These are phyloP conservation scores for Trichoderma virens DNA, from an alignment of 495 filamentous ascomycete genomes.

Conservation along the genomic window DNA sequence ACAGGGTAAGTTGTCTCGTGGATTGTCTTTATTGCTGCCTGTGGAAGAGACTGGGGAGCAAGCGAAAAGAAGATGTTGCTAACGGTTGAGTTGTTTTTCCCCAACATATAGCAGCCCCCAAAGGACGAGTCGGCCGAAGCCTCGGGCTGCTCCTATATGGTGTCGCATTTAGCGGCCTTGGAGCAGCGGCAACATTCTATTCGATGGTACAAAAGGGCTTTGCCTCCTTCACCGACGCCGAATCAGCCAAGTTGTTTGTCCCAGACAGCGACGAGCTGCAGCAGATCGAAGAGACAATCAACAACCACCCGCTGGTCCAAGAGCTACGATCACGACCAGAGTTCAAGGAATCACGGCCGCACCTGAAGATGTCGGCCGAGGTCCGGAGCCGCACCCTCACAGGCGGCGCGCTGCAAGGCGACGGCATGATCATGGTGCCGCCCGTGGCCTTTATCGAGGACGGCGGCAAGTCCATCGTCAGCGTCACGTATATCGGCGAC, in stretches of 20 bases:
- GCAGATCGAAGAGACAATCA: conserved; percentile 64
- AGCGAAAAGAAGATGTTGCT: background rate
- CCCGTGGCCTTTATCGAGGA: conserved; percentile 68
- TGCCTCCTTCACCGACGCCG: conserved; percentile 45
- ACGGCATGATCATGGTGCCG: conserved; percentile 71
- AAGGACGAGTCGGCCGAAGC: background rate
- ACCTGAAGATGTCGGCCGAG: conserved; percentile 68
- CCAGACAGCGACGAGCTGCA: conserved; percentile 53
- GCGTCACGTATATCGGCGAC: conserved; percentile 70
- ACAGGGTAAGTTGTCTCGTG: background rate
- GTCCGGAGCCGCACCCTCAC: conserved; percentile 71
- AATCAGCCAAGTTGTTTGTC: conserved; percentile 59
- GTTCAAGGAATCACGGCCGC: conserved; percentile 72
- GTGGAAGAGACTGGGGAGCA: background rate
- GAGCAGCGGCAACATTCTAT: conserved; percentile 16
- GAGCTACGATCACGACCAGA: conserved; percentile 58
- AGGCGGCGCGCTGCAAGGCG: conserved; percentile 68
- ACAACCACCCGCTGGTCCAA: conserved; percentile 61
- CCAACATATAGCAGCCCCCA: background rate
- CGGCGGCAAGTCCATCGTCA: conserved; percentile 62
- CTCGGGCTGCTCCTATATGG: conserved; percentile 23
- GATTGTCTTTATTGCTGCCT: background rate
- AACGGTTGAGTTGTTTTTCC: background rate
- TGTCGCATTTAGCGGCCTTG: conserved; percentile 39
- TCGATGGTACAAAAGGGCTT: background rate